Conservation (phyloP, 805 yeast genomes). For the Pichia cabralensis region DNA sequence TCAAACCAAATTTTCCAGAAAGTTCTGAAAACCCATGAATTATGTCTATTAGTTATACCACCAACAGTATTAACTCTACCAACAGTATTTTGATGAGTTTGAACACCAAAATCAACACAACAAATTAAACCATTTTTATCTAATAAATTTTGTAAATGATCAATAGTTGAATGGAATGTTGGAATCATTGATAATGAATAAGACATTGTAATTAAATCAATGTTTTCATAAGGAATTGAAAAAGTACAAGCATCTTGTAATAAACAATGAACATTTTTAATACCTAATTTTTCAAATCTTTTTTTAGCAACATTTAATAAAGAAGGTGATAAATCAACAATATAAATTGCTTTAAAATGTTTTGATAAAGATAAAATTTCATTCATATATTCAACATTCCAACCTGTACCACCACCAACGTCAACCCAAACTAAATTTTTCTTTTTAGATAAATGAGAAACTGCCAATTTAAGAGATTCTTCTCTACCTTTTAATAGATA, state of each 20-base stretch:
- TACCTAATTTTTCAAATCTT: slow-evolving; percentile 39
- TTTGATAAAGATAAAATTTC: slow-evolving; percentile 35
- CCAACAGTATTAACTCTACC: slow-evolving; percentile 71
- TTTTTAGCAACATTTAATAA: slow-evolving; percentile 61
- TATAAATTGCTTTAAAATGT: slow-evolving; percentile 54
- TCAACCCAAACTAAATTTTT: slow-evolving; percentile 59
- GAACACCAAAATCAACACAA: slow-evolving; percentile 76
- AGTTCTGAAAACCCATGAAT: slow-evolving; percentile 67
- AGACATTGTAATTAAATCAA: slow-evolving; percentile 71
- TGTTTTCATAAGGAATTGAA: slow-evolving; percentile 37
- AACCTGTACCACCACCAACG: slow-evolving; percentile 83
- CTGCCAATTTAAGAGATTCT: slow-evolving; percentile 49
- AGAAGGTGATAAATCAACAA: slow-evolving; percentile 71
- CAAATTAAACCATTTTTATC: slow-evolving; percentile 53
- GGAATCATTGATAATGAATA: slow-evolving; percentile 84
- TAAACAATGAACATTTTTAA: slow-evolving; percentile 54
- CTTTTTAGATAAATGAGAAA: slow-evolving; percentile 38
- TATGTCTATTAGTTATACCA: slow-evolving; percentile 60
- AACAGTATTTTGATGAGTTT: slow-evolving; percentile 48
- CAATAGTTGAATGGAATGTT: slow-evolving; percentile 67
- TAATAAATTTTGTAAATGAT: slow-evolving; percentile 46
- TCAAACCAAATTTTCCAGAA: slow-evolving; percentile 89
- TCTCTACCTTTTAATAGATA: slow-evolving; percentile 62
- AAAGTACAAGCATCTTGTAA: slow-evolving; percentile 73
- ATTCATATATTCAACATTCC: slow-evolving; percentile 71